phyloP scores from a whole-genome alignment of 2,329 filamentous ascomycete genomes.

The Penicillium sumatraense region DNA sequence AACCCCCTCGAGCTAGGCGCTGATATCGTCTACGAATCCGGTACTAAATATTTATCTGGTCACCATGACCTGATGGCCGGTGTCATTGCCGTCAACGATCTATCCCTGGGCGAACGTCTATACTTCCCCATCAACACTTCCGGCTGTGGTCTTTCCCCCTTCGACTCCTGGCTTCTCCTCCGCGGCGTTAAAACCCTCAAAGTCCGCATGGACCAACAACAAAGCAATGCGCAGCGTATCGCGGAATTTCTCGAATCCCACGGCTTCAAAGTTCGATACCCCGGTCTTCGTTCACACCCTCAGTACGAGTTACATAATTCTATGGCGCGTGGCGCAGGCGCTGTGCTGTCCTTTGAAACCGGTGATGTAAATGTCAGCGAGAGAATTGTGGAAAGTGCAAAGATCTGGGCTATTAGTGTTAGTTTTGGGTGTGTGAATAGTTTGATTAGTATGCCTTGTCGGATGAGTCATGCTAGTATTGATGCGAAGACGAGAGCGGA shows the following conservation, averaged over 20 bases:
- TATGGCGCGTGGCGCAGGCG: conserved; percentile 91
- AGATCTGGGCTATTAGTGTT: conserved; percentile 92
- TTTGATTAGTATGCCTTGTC: conserved; percentile 98
- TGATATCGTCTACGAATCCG: conserved; percentile 95
- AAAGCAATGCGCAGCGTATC: conserved; percentile 86
- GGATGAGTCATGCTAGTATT: conserved; percentile 99
- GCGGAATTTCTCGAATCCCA: conserved; percentile 88
- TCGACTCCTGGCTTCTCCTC: conserved; percentile 95
- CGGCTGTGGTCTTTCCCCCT: conserved; percentile 90
- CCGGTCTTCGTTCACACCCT: conserved; percentile 89
- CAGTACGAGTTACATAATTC: conserved; percentile 97
- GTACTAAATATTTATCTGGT: conserved; percentile 96
- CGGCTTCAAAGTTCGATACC: conserved; percentile 94
- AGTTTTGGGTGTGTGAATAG: conserved; percentile 99
- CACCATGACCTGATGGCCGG: conserved; percentile 99
- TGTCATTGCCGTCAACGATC: conserved; percentile 88
- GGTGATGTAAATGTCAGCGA: conserved; percentile 83
- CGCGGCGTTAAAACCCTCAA: conserved; percentile 94
- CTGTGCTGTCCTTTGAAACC: conserved; percentile 94
- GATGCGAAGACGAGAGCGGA: conserved; percentile 90
- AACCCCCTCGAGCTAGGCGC: conserved; percentile 94
- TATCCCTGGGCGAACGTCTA: conserved; percentile 79
- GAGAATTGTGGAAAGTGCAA: conserved; percentile 89
- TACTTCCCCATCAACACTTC: conserved; percentile 98
- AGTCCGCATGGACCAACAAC: conserved; percentile 98